Conservation (phyloP, 805 yeast species). For the Ogataea ganodermae region DNA sequence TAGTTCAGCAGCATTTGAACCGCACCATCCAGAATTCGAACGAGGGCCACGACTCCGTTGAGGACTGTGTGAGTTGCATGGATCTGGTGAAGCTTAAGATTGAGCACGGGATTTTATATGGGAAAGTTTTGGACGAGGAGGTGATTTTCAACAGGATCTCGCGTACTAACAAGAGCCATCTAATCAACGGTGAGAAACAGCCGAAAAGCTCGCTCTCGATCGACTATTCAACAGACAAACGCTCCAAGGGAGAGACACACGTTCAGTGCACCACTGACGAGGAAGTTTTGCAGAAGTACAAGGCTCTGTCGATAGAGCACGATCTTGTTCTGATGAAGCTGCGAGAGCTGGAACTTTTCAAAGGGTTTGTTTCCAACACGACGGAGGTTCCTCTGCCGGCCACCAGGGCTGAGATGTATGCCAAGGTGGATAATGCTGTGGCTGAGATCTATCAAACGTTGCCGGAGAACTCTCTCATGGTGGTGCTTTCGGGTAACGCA, state of each 20-base stretch:
- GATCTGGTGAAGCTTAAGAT: slow-evolving; percentile 73
- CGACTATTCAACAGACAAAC: slow-evolving; percentile 21
- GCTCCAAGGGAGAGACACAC: slow-evolving; percentile 32
- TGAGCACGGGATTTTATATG: slow-evolving; percentile 65
- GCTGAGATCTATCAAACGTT: slow-evolving; percentile 48
- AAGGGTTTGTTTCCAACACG: slow-evolving; percentile 26
- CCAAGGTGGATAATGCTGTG: slow-evolving; percentile 47
- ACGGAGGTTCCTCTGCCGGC: slow-evolving; percentile 2
- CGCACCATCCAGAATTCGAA: slow-evolving; percentile 65
- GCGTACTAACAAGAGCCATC: slow-evolving; percentile 23
- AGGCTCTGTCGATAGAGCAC: slow-evolving; percentile 38
- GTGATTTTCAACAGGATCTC: slow-evolving; percentile 44
- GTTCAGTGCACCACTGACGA: slow-evolving; percentile 59
- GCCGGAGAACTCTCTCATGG: slow-evolving; percentile 60
- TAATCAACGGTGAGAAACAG: slow-evolving; percentile 26
- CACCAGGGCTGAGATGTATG: slow-evolving; percentile 24
- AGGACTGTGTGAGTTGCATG: slow-evolving; percentile 80
- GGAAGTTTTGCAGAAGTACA: slow-evolving; percentile 49
- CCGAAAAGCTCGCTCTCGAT: slow-evolving; percentile 32
- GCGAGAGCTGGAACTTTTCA: slow-evolving; percentile 56
- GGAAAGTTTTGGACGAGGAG: slow-evolving; percentile 48
- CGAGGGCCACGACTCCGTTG: slow-evolving; percentile 81
- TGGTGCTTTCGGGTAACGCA: slow-evolving; percentile 65
- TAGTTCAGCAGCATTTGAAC: slow-evolving; percentile 58
- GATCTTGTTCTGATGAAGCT: slow-evolving; percentile 58